Percentiles rank a stretch among this genome's conserved stretches.
Conservation (phyloP, 78 protist species). For the Planoprotostelium fungivorum region DNA sequence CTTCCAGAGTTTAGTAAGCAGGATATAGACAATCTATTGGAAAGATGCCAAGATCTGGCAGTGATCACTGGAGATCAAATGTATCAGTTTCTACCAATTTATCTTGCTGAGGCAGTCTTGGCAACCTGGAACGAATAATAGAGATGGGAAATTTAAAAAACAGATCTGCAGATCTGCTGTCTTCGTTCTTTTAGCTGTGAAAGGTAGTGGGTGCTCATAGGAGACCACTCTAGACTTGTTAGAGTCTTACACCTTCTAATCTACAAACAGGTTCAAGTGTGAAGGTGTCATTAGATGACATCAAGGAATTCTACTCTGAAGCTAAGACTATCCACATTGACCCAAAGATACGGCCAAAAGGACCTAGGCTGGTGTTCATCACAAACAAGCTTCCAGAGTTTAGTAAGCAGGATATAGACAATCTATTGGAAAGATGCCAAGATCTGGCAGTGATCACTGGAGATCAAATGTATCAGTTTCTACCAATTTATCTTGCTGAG, state of each 20-base stretch:
- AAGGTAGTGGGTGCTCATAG: no score
- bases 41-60: constrained; percentile 1
- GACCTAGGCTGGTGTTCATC: constrained; percentile 2
- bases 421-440: constrained; percentile 1
- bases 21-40: constrained; percentile 1
- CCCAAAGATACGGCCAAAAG: constrained; percentile 1
- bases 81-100: not conserved
- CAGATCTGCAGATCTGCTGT: not conserved
- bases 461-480: not conserved
- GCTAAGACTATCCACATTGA: not conserved
- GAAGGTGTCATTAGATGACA: not conserved
- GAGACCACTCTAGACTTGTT: no score
- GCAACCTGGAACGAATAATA: constrained; percentile 1
- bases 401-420: constrained; percentile 1
- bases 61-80: constrained; percentile 1
- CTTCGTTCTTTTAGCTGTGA: no score
- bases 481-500: constrained; percentile 1
- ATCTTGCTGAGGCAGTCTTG: constrained; percentile 1
- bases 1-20: constrained; percentile 1
- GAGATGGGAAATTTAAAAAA: not conserved
- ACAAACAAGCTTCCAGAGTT: constrained; percentile 1
- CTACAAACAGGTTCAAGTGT: constrained; percentile 1
- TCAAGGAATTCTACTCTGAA: not conserved
- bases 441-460: constrained; percentile 2
- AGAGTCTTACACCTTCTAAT: no score